Evolutionary conservation across 192 early-diverging fungal genomes (phyloP).

Genomic region (Diversispora epigaea): DNA sequence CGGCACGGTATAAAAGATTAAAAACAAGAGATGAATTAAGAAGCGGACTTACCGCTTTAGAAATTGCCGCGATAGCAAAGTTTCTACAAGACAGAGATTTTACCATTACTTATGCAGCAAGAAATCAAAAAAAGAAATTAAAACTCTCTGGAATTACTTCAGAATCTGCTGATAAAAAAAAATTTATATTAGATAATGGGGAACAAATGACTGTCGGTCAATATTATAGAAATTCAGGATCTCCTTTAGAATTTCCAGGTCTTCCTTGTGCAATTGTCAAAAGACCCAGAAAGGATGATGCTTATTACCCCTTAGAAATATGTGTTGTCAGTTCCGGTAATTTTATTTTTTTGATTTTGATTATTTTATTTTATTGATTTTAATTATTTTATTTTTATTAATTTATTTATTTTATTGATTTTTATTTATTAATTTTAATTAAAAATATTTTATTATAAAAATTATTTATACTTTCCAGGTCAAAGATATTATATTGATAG

Average conservation of each 20-base stretch:
- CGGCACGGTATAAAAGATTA: constrained; percentile 18
- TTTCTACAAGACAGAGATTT: background rate
- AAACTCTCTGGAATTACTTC: background rate
- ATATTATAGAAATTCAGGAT: background rate
- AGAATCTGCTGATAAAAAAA: background rate
- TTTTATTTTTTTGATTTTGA: constrained; percentile 18
- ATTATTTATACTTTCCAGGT: background rate
- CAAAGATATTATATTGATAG: background rate
- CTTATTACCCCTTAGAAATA: constrained; percentile 83
- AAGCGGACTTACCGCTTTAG: background rate
- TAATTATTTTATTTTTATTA: background rate
- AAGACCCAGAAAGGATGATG: constrained; percentile 41
- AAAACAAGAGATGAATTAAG: background rate
- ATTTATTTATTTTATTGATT: too few species aligned
- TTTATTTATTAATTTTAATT: too few species aligned
- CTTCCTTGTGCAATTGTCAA: constrained; percentile 50
- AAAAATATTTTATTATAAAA: too few species aligned
- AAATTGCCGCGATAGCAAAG: background rate
- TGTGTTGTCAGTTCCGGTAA: constrained; percentile 81
- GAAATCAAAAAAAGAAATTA: background rate
- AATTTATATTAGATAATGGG: background rate
- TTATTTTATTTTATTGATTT: background rate
- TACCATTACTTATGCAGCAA: background rate
- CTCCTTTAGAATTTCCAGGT: background rate
- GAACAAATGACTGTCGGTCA: background rate